Evolutionary conservation across 1,284 basidiomycete species (phyloP).

Genomic region (Cutaneotrichosporon arboriforme): DNA sequence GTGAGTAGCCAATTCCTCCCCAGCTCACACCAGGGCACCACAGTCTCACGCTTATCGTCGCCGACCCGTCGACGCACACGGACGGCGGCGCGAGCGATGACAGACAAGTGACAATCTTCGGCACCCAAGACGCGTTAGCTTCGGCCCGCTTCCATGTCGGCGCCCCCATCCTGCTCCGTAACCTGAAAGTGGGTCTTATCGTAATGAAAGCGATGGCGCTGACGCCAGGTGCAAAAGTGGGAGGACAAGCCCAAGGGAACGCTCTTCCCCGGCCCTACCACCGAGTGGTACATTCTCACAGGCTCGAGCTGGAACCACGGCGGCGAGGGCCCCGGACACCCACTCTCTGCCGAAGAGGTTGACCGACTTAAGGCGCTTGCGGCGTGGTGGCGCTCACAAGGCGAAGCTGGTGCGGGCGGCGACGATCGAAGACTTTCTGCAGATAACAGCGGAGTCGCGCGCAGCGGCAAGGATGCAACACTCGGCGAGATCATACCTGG

Average conservation of each 20-base stretch:
- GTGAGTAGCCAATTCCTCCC: background rate
- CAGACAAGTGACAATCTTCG: slow-evolving; percentile 28
- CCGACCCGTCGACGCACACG: slow-evolving; percentile 23
- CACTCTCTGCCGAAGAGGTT: slow-evolving; percentile 8
- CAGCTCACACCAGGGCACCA: slow-evolving; percentile 16
- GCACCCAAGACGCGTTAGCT: slow-evolving; percentile 5
- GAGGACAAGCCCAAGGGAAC: slow-evolving; percentile 31
- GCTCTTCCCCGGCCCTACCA: slow-evolving; percentile 12
- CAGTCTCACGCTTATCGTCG: slow-evolving; percentile 20
- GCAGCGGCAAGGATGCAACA: background rate
- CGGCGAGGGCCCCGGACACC: background rate
- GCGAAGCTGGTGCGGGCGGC: background rate
- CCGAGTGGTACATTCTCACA: background rate
- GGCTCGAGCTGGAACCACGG: background rate
- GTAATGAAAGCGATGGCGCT: background rate
- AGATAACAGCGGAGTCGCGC: background rate
- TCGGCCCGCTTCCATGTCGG: slow-evolving; percentile 10
- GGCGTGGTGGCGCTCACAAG: slow-evolving; percentile 18
- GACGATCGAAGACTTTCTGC: background rate
- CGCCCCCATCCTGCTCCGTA: slow-evolving; percentile 22
- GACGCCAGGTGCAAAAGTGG: slow-evolving; percentile 8
- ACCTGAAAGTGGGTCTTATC: slow-evolving; percentile 14
- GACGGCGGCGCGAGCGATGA: slow-evolving; percentile 19
- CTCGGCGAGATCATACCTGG: background rate
- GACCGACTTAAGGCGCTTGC: slow-evolving; percentile 12